Evolutionary conservation across 352 stramenopile species (phyloP), one percentile per base, ranked within the genome.

Genomic region (Pythium sukuiense): DNA sequence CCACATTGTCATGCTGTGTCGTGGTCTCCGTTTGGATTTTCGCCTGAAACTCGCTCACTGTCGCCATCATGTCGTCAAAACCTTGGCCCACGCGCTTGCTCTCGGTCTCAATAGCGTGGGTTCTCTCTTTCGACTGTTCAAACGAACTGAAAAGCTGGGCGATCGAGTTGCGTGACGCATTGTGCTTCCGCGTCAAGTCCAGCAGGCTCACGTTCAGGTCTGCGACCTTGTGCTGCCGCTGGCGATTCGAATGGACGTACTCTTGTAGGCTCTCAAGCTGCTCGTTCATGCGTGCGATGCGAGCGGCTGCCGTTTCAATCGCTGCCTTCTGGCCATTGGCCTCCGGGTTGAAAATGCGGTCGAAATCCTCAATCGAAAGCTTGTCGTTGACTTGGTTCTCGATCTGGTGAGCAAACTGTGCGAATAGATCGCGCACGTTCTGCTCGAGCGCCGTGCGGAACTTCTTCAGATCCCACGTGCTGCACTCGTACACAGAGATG

Each of bases 331-430:
- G 79, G 11, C 73, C 77, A 2, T 78, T 81, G 14, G 69, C 56
- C 9, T 88, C 77, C 0, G 75, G 76, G 35, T 86, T 86, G 70
- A 89, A 91, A 20, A 91, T 83, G 27, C 70, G 71, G 27, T 85
- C 82, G 33, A 89, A 89, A 69, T 89, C 81, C n/a, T 81, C 72
- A 32, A 88, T 80, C 2, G 71, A 76, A 6, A 91, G 50, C 59
- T 91, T 89, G 14, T 65, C 62, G 53, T 55, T 73, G 26, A 91
- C 68, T 30, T 86, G 75, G 1, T 49, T 57, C 61, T 91, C 83
- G 49, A 89, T 73, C 62, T 85, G 75, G 52, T 70, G 64, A 5
- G 79, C 83, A 58, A 91, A 89, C 13, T 61, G 70, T 26, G 76
- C 67, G 58, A 89, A 89, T n/a, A 88, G 58, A 45, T 91, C 80